Percentiles rank a stretch among this genome's conserved stretches.
Evolutionary conservation across 106 monocot species (phyloP).

Genomic region (Allium fistulosum): DNA sequence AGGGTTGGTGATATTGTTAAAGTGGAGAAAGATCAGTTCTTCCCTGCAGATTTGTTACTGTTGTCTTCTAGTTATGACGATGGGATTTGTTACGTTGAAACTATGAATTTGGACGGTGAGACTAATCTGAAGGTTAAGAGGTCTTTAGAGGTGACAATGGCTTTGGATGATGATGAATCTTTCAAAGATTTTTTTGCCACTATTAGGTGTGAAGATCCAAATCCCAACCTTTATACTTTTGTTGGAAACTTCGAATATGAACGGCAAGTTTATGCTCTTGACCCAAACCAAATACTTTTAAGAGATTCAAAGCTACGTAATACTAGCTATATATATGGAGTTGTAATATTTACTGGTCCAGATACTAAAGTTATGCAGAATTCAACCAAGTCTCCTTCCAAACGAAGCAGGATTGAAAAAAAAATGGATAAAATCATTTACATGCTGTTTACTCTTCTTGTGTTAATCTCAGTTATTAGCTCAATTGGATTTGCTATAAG

Average conservation of each 20-base stretch:
- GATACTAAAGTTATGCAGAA: constrained; percentile 98
- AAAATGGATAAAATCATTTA: constrained; percentile 94
- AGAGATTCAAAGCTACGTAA: constrained; percentile 96
- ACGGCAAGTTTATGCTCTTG: constrained; percentile 58
- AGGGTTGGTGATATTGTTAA: constrained; percentile 80
- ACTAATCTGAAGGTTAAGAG: constrained; percentile 96
- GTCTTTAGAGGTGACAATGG: constrained; percentile 70
- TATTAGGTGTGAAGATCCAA: constrained; percentile 88
- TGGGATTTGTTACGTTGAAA: constrained; percentile 95
- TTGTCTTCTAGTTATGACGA: constrained; percentile 90
- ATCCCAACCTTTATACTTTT: constrained; percentile 81
- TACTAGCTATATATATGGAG: constrained; percentile 76
- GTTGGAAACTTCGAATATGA: constrained; percentile 95
- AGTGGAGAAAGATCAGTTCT: constrained; percentile 86
- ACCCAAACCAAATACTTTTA: constrained; percentile 84
- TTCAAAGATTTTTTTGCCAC: constrained; percentile 68
- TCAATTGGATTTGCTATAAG: constrained; percentile 81
- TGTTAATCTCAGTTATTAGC: constrained; percentile 81
- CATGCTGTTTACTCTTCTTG: constrained; percentile 73
- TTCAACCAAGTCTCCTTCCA: constrained; percentile 79
- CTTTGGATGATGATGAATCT: constrained; percentile 55
- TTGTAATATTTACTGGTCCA: constrained; percentile 90
- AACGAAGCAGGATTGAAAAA: constrained; percentile 84
- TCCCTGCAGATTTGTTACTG: constrained; percentile 82
- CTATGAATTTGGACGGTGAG: constrained; percentile 98